A percentile compares a stretch with the other conserved stretches of the same genome.
phyloP scores from a whole-genome alignment of 2,329 filamentous ascomycete genomes.

The Thielaviopsis euricoi region DNA sequence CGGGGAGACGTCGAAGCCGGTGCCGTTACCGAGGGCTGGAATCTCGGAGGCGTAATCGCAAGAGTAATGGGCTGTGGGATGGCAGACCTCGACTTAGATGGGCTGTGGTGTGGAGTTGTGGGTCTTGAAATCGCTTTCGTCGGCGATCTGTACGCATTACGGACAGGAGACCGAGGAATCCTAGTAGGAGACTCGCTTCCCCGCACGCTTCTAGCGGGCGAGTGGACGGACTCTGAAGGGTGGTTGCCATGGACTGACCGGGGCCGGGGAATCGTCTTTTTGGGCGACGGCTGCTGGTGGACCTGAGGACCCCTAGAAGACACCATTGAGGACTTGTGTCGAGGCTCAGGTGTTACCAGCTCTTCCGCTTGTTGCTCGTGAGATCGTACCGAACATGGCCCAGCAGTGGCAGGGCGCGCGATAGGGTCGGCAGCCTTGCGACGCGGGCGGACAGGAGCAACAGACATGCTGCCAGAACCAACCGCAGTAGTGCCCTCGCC shows the following conservation, averaged over 20 bases:
- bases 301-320: conserved; percentile 21
- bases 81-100: conserved; percentile 5
- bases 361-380: conserved; percentile 28
- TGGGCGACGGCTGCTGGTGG: conserved; percentile 35
- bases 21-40: not conserved
- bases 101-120: conserved; percentile 6
- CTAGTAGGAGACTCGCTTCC: conserved; percentile 3
- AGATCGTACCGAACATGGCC: conserved; percentile 46
- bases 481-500: conserved; percentile 27
- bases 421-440: conserved; percentile 41
- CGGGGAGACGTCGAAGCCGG: conserved; percentile 1
- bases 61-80: not conserved
- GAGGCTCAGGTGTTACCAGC: conserved; percentile 18
- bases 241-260: conserved; percentile 12
- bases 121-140: conserved; percentile 5
- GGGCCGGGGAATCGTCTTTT: conserved; percentile 28
- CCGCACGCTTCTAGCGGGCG: not conserved
- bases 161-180: conserved; percentile 1
- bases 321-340: conserved; percentile 27
- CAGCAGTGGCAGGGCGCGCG: conserved; percentile 45
- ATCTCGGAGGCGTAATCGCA: conserved; percentile 1
- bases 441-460: conserved; percentile 44
- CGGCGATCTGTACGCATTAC: conserved; percentile 4
- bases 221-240: conserved; percentile 7
- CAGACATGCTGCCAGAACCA: conserved; percentile 41